A percentile compares a stretch with the other conserved stretches of the same genome.
Conservation (phyloP, 257 asterid genomes). For the Solanum boliviense region DNA sequence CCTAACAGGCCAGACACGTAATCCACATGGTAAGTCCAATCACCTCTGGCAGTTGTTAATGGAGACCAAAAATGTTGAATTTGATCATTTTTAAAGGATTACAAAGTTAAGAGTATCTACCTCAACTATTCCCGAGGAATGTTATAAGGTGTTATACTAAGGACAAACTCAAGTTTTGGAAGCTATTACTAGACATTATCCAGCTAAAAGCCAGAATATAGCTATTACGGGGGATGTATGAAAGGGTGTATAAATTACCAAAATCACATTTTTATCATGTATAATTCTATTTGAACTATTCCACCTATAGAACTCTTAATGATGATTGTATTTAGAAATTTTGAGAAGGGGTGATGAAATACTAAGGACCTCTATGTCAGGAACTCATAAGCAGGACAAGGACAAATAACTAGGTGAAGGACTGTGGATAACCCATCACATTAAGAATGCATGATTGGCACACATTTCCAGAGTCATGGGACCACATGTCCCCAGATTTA, state of each 20-base stretch:
- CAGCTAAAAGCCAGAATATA: neutral
- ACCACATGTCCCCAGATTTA: neutral
- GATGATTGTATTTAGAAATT: neutral
- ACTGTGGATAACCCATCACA: neutral
- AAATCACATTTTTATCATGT: neutral
- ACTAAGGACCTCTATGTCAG: neutral
- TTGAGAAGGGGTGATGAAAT: neutral
- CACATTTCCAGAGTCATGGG: neutral
- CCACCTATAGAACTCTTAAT: neutral
- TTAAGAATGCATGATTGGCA: neutral
- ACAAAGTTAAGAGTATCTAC: neutral
- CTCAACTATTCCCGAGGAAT: neutral
- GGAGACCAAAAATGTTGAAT: neutral
- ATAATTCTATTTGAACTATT: neutral
- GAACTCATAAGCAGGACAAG: neutral
- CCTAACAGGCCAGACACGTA: neutral
- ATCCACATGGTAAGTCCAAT: neutral
- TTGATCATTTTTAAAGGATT: neutral
- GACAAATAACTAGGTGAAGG: neutral
- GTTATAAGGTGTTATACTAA: neutral
- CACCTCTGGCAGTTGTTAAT: neutral
- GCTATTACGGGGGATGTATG: neutral
- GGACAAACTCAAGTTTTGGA: neutral
- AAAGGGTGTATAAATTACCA: neutral
- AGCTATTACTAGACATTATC: neutral